phyloP scores from a whole-genome alignment of 2,329 filamentous ascomycete genomes.

The Fusarium siculi region DNA sequence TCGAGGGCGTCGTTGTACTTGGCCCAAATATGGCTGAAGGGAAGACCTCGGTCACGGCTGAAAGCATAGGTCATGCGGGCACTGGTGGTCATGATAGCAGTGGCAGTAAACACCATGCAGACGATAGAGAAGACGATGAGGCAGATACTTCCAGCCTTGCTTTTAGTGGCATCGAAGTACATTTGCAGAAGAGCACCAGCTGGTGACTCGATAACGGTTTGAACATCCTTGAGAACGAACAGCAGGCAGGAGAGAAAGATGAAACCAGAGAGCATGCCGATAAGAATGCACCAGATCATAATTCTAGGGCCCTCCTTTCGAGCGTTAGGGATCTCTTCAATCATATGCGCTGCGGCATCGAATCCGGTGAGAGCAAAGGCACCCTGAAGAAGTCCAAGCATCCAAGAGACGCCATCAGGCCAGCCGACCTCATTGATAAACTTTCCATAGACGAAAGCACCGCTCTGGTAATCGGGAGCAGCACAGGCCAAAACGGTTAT shows the following conservation, averaged over 20 bases:
- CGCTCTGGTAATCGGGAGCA: constrained; percentile 72
- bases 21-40: constrained; percentile 68
- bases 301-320: constrained; percentile 70
- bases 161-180: constrained; percentile 71
- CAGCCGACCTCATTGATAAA: constrained; percentile 77
- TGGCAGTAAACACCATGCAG: constrained; percentile 73
- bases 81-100: constrained; percentile 72
- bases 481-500: constrained; percentile 75
- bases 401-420: constrained; percentile 73
- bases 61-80: constrained; percentile 76
- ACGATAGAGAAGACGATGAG: constrained; percentile 73
- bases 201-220: constrained; percentile 64
- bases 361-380: constrained; percentile 61
- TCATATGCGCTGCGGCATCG: constrained; percentile 59
- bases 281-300: constrained; percentile 72
- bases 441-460: constrained; percentile 71
- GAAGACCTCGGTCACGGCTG: constrained; percentile 73
- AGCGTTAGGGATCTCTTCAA: constrained; percentile 67
- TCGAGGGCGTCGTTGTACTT: constrained; percentile 69
- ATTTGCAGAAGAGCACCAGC: constrained; percentile 72
- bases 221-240: constrained; percentile 70
- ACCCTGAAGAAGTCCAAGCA: constrained; percentile 64
- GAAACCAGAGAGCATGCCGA: constrained; percentile 70
- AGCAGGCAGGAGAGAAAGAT: constrained; percentile 72
- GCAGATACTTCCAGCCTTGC: constrained; percentile 70